phyloP scores from a whole-genome alignment of 139 green algal species.

The Zygnema cylindricum region DNA sequence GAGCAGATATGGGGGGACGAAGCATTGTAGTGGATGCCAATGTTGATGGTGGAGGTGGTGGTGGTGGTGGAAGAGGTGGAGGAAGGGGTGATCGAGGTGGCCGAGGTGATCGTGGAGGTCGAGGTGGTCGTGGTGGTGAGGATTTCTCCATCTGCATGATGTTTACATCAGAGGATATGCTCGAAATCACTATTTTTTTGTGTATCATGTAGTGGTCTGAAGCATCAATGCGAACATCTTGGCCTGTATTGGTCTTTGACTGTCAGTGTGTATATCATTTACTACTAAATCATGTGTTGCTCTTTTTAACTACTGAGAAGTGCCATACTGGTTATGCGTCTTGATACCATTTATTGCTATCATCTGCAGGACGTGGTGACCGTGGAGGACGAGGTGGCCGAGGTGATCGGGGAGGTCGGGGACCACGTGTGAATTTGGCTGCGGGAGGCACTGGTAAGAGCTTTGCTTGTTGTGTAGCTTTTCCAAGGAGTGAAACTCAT shows the following conservation, averaged over 20 bases:
- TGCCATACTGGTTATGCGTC: background rate
- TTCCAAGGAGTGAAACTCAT: no score
- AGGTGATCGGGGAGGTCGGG: background rate
- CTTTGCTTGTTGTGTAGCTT: background rate
- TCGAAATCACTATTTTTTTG: background rate
- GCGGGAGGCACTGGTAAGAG: slow-evolving; percentile 31
- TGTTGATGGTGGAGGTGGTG: slow-evolving; percentile 62
- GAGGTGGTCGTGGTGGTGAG: background rate
- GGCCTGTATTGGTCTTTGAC: background rate
- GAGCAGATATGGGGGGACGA: slow-evolving; percentile 70
- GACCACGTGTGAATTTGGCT: slow-evolving; percentile 38
- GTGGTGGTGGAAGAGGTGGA: slow-evolving; percentile 60
- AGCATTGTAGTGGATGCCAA: slow-evolving; percentile 76
- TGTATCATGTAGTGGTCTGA: background rate
- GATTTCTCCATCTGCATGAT: background rate
- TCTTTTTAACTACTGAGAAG: background rate
- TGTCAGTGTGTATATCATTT: background rate
- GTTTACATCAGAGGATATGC: background rate
- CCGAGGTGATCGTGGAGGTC: background rate
- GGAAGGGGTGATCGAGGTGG: slow-evolving; percentile 56
- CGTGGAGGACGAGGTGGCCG: slow-evolving; percentile 13
- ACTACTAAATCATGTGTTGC: background rate
- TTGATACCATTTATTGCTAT: background rate
- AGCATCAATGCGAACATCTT: background rate
- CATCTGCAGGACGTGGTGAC: background rate